Conservation (phyloP, 1,284 basidiomycete genomes). For the Fomitopsis pinicola region DNA sequence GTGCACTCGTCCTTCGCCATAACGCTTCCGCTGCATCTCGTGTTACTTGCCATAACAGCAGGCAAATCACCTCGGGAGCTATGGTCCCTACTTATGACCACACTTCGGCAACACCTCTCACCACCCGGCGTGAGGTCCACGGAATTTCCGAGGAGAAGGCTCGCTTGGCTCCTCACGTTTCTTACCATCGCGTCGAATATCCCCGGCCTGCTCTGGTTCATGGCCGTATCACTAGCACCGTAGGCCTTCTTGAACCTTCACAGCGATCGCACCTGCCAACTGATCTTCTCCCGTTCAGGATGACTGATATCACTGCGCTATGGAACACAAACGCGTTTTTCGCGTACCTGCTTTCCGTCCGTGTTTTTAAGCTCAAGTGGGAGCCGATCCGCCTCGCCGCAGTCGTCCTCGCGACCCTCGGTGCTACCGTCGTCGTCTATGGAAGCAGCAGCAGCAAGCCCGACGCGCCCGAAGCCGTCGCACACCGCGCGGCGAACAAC, state of each 20-base stretch:
- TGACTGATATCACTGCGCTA: constrained; percentile 77
- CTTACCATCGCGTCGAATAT: constrained; percentile 57
- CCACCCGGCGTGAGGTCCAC: constrained; percentile 21
- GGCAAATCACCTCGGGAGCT: constrained; percentile 42
- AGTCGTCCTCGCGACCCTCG: constrained; percentile 71
- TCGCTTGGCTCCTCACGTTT: constrained; percentile 40
- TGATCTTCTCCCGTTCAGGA: constrained; percentile 33
- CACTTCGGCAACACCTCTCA: constrained; percentile 51
- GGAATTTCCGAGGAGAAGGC: constrained; percentile 40
- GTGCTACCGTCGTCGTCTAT: constrained; percentile 73
- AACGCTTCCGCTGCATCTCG: constrained; percentile 68
- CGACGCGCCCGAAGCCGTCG: constrained; percentile 1
- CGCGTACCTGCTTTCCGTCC: constrained; percentile 69
- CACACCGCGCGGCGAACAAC: constrained; percentile 9
- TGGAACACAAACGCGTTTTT: constrained; percentile 88
- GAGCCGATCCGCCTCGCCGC: constrained; percentile 58
- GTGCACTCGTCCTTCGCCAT: constrained; percentile 70
- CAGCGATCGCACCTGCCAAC: constrained; percentile 7
- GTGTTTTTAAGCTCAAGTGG: constrained; percentile 56
- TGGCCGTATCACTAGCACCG: constrained; percentile 66
- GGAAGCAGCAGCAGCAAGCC: constrained; percentile 47
- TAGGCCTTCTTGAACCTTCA: constrained; percentile 35
- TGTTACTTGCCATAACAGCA: constrained; percentile 51
- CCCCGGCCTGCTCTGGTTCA: constrained; percentile 72
- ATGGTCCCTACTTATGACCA: constrained; percentile 43